Evolutionary conservation across 495 filamentous ascomycete genomes (phyloP).

Genomic region (Trichoderma orchidacearum): DNA sequence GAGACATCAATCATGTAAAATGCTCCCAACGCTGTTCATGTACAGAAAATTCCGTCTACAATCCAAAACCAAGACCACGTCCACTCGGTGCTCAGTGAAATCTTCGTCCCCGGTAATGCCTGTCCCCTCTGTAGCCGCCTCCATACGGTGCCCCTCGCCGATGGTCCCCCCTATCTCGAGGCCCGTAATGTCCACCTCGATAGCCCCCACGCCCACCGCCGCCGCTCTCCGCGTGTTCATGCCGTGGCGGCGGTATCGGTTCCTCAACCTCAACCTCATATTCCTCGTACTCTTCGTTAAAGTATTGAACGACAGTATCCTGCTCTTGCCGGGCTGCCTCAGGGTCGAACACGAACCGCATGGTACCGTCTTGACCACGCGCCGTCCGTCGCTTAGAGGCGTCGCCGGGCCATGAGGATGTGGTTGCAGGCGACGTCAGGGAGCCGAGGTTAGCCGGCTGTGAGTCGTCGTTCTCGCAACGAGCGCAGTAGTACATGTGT

Average conservation of each 20-base stretch:
- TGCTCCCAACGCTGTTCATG: too few species aligned
- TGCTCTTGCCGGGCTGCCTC: constrained; percentile 61
- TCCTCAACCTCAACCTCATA: constrained; percentile 53
- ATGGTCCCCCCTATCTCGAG: constrained; percentile 15
- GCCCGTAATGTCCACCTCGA: constrained; percentile 12
- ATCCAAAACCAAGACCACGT: too few species aligned
- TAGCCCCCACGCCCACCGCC: neutral
- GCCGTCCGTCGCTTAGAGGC: constrained; percentile 26
- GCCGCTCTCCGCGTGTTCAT: constrained; percentile 6
- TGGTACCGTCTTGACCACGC: constrained; percentile 58
- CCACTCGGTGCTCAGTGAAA: constrained; percentile 2
- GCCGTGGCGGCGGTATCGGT: constrained; percentile 20
- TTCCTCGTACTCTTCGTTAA: constrained; percentile 67
- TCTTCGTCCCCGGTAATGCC: constrained; percentile 10
- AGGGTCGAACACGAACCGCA: constrained; percentile 83
- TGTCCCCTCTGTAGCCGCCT: constrained; percentile 14
- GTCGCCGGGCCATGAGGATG: constrained; percentile 11
- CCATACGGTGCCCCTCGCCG: constrained; percentile 10
- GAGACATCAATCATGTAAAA: too few species aligned
- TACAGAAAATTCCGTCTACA: too few species aligned
- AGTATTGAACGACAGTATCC: constrained; percentile 49
- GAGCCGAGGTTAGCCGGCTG: constrained; percentile 17
- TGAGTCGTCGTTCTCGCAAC: constrained; percentile 22
- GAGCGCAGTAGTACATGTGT: constrained; percentile 25
- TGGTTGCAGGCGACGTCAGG: constrained; percentile 25